Conservation (phyloP, 2,329 filamentous ascomycete species). For the Trichoderma lentiforme region DNA sequence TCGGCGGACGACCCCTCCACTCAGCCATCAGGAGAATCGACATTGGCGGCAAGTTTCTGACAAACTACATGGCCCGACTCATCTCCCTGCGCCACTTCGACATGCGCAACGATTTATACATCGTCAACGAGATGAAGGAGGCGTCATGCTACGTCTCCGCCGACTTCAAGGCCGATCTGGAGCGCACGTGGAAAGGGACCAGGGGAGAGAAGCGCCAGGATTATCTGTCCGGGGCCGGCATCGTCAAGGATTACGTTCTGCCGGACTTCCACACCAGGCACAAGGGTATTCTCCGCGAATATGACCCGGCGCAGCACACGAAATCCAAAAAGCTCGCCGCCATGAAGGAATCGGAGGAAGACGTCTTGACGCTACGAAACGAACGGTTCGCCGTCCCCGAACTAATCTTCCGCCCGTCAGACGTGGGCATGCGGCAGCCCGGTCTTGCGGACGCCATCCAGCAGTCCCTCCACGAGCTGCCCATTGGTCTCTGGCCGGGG, state of each 20-base stretch:
- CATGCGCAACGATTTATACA: conserved; percentile 88
- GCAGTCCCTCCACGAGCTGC: conserved; percentile 71
- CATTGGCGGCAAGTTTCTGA: conserved; percentile 87
- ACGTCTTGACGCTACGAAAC: conserved; percentile 82
- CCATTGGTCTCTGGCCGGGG: conserved; percentile 78
- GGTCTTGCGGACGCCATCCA: conserved; percentile 81
- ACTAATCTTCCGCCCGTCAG: conserved; percentile 79
- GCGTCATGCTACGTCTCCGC: conserved; percentile 76
- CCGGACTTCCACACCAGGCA: conserved; percentile 67
- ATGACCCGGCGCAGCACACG: conserved; percentile 65
- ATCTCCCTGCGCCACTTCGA: conserved; percentile 91
- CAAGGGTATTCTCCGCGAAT: conserved; percentile 70
- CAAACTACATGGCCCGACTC: conserved; percentile 86
- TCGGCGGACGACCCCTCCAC: conserved; percentile 77
- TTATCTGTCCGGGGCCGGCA: conserved; percentile 51
- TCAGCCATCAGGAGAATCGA: conserved; percentile 80
- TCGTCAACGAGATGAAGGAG: conserved; percentile 97
- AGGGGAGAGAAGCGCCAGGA: conserved; percentile 52
- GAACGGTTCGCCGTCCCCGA: conserved; percentile 91
- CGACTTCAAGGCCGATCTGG: conserved; percentile 74
- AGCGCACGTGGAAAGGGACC: conserved; percentile 78
- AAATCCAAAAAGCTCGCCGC: conserved; percentile 46
- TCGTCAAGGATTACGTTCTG: conserved; percentile 88
- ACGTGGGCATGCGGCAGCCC: conserved; percentile 79
- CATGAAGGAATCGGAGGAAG: conserved; percentile 55